These are phyloP conservation scores for Fulvia fulva DNA, from an alignment of 2,329 filamentous ascomycete species.

Conservation along the genomic window DNA sequence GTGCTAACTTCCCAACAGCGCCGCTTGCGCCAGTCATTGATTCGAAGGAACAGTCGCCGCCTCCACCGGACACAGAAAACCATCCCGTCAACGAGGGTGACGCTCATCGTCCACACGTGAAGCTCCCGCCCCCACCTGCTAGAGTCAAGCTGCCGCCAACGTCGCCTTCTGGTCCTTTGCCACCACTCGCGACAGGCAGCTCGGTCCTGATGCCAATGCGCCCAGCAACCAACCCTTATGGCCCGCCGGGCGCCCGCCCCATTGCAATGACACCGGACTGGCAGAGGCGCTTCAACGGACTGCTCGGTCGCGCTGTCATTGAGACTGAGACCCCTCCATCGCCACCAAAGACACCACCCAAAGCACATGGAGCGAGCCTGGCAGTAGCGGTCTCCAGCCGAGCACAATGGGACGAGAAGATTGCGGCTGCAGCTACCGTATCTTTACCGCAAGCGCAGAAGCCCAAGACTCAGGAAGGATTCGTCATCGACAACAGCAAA, in stretches of 20 bases:
- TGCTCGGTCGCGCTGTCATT: conserved; percentile 61
- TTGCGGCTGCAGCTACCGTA: conserved; percentile 59
- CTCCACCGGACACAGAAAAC: conserved; percentile 67
- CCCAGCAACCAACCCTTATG: conserved; percentile 37
- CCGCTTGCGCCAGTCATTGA: conserved; percentile 23
- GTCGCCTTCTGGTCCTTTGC: conserved; percentile 37
- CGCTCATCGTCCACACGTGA: conserved; percentile 61
- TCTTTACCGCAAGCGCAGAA: conserved; percentile 54
- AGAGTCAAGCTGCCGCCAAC: conserved; percentile 76
- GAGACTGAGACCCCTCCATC: conserved; percentile 37
- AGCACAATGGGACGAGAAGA: conserved; percentile 60
- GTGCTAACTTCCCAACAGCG: conserved; percentile 19
- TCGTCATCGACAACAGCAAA: conserved; percentile 31
- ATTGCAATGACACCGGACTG: conserved; percentile 54
- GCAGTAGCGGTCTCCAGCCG: conserved; percentile 61
- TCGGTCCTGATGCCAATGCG: conserved; percentile 41
- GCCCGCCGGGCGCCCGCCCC: conserved; percentile 40
- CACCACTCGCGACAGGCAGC: conserved; percentile 34
- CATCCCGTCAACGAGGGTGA: conserved; percentile 72
- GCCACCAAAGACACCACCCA: conserved; percentile 37
- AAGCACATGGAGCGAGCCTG: conserved; percentile 44
- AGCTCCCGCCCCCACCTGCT: conserved; percentile 65
- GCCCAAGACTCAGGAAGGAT: conserved; percentile 17
- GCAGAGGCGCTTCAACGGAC: conserved; percentile 80
- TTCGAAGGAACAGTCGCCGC: conserved; percentile 42